These are phyloP conservation scores for Themeda triandra DNA, from an alignment of 176 grass and related monocot species.

Conservation along the genomic window DNA sequence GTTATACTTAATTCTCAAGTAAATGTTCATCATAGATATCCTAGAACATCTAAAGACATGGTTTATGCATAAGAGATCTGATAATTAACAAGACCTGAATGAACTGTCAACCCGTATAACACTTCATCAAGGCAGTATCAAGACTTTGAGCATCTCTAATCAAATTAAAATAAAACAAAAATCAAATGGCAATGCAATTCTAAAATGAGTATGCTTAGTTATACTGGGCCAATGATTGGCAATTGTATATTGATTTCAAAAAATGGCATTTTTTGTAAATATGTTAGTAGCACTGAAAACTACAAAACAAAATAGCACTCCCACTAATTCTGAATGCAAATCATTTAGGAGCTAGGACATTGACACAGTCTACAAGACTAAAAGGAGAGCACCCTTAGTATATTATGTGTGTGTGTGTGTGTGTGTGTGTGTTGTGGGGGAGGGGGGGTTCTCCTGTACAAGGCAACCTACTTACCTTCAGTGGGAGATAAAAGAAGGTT, in stretches of 20 bases:
- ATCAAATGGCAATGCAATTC: background rate
- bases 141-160: background rate
- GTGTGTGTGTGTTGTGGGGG: too few species aligned
- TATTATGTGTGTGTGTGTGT: too few species aligned
- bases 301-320: background rate
- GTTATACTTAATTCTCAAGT: background rate
- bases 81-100: conserved; percentile 14
- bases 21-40: background rate
- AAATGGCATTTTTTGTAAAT: background rate
- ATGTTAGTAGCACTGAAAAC: background rate
- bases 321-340: background rate
- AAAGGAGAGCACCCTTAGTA: too few species aligned
- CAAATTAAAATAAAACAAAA: background rate
- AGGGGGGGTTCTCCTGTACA: too few species aligned
- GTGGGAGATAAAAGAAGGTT: background rate
- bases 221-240: background rate
- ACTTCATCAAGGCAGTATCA: conserved; percentile 14
- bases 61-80: conserved; percentile 6
- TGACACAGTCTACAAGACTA: background rate
- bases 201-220: background rate
- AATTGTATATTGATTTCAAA: background rate
- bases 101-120: background rate
- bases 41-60: background rate
- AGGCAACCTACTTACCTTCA: background rate
- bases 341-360: background rate